A percentile compares a stretch with the other conserved stretches of the same genome.
Evolutionary conservation across 1,139 yeast genomes (phyloP).

Genomic region (Yamadazyma dendronema): DNA sequence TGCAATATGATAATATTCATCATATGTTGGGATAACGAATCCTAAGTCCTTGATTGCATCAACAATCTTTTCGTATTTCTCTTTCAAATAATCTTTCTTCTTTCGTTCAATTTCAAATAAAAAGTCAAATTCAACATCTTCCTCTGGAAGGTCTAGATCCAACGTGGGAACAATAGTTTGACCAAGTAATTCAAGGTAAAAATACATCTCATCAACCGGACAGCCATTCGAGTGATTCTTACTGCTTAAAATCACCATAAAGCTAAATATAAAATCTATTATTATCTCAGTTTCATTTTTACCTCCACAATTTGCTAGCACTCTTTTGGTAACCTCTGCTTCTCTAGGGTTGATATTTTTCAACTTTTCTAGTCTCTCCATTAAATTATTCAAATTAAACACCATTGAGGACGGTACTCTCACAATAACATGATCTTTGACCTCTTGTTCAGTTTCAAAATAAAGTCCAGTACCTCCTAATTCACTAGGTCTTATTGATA

Average conservation of each 20-base stretch:
- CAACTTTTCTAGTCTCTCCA: conserved; percentile 24
- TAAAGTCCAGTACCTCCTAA: conserved; percentile 40
- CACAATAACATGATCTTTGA: conserved; percentile 24
- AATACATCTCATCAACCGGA: conserved; percentile 15
- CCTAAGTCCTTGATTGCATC: conserved; percentile 13
- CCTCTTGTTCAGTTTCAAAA: conserved; percentile 15
- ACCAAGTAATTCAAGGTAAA: conserved; percentile 28
- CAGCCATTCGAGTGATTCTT: conserved; percentile 3
- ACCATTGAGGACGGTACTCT: conserved; percentile 32
- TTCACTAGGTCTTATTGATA: conserved; percentile 22
- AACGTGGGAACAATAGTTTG: conserved; percentile 17
- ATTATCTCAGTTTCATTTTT: conserved; percentile 31
- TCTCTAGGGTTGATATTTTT: conserved; percentile 20
- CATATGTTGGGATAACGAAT: conserved; percentile 20
- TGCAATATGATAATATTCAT: conserved; percentile 37
- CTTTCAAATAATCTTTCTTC: conserved; percentile 12
- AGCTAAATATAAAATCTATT: conserved; percentile 26
- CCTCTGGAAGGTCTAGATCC: conserved; percentile 2
- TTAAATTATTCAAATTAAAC: conserved; percentile 28
- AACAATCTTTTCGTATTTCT: conserved; percentile 15
- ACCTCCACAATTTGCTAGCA: conserved; percentile 20
- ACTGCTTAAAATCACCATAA: conserved; percentile 14
- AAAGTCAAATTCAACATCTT: conserved; percentile 10
- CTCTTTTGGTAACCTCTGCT: conserved; percentile 21
- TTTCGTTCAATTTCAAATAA: conserved; percentile 17